Conservation (phyloP, 2,329 filamentous ascomycete genomes). For the Apiospora sp. region DNA sequence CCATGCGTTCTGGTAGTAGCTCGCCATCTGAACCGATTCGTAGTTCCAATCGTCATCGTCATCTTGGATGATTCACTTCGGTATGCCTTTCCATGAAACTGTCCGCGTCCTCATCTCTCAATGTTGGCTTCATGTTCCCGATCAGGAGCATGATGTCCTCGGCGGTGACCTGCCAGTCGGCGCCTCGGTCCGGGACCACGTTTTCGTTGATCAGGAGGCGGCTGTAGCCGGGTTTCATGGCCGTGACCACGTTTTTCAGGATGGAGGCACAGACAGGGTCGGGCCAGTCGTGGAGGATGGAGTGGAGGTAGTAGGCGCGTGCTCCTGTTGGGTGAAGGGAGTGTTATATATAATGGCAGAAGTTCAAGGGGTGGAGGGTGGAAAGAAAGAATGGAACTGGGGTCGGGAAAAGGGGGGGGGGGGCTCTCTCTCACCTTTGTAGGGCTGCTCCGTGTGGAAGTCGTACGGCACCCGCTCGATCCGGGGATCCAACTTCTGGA, state of each 20-base stretch:
- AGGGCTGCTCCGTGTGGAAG: constrained; percentile 54
- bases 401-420: background rate
- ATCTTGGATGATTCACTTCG: too few species aligned
- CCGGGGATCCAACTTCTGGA: constrained; percentile 36
- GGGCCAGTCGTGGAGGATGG: constrained; percentile 47
- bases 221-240: constrained; percentile 16
- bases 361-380: too few species aligned
- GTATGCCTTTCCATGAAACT: too few species aligned
- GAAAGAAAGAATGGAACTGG: background rate
- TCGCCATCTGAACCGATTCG: too few species aligned
- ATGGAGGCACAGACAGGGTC: constrained; percentile 41
- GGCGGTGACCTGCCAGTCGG: constrained; percentile 46
- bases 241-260: constrained; percentile 38
- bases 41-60: too few species aligned
- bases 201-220: constrained; percentile 15
- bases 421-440: constrained; percentile 44
- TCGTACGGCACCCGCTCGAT: constrained; percentile 51
- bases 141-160: constrained; percentile 49
- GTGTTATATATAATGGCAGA: too few species aligned
- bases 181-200: constrained; percentile 38
- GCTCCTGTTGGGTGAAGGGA: too few species aligned
- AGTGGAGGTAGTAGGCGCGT: constrained; percentile 47
- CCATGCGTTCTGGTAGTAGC: too few species aligned
- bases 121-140: too few species aligned
- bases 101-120: too few species aligned